Evolutionary conservation across 176 grass and related monocot species (phyloP).

Genomic region (Bromus sterilis): DNA sequence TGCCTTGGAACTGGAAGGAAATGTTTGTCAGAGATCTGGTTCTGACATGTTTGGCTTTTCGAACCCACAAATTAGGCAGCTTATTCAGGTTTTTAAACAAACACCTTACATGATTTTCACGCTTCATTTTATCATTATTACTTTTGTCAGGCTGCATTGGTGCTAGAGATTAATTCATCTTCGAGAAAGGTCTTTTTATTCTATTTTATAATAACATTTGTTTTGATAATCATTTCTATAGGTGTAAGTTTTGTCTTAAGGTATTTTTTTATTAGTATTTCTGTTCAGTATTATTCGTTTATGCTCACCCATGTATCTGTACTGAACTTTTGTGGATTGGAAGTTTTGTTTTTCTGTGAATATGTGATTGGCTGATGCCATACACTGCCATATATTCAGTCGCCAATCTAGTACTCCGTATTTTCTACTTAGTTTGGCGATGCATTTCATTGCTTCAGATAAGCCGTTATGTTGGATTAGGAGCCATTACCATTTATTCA

Average conservation of each 20-base stretch:
- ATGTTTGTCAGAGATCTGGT: constrained; percentile 68
- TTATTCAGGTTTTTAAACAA: constrained; percentile 75
- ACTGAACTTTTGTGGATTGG: background rate
- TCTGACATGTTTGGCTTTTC: constrained; percentile 99
- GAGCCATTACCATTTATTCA: background rate
- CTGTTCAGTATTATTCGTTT: background rate
- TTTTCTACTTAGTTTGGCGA: constrained; percentile 2
- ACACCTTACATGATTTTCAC: constrained; percentile 17
- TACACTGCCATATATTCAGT: background rate
- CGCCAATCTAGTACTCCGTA: background rate
- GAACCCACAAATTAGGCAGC: constrained; percentile 79
- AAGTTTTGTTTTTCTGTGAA: background rate
- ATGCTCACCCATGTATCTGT: constrained; percentile 1
- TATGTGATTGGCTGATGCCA: background rate
- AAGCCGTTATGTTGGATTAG: background rate
- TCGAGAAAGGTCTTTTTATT: background rate
- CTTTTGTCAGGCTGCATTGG: background rate
- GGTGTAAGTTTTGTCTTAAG: constrained; percentile 6
- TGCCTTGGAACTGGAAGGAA: constrained; percentile 47
- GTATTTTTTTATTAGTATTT: constrained; percentile 13
- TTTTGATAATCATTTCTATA: background rate
- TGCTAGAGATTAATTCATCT: constrained; percentile 14
- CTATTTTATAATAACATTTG: background rate
- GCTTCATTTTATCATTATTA: constrained; percentile 14
- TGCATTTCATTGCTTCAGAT: constrained; percentile 5